Percentiles rank a stretch among this genome's conserved stretches.
phyloP scores from a whole-genome alignment of 1,284 basidiomycete species.

The Volvariella surrecta region DNA sequence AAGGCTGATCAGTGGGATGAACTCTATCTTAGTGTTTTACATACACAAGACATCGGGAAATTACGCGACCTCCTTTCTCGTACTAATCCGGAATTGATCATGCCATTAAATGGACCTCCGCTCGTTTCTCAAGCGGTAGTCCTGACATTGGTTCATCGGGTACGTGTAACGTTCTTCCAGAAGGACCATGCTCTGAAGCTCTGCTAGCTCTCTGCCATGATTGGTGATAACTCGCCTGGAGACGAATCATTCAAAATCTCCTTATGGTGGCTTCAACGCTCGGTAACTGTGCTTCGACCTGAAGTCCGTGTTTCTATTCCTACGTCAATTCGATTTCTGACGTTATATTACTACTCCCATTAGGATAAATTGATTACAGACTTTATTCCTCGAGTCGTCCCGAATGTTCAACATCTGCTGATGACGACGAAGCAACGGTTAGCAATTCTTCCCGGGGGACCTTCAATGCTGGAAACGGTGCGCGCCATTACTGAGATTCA shows the following conservation, averaged over 20 bases:
- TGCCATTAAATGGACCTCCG: constrained; percentile 60
- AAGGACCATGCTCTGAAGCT: constrained; percentile 8
- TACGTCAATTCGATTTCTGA: no score
- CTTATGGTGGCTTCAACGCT: constrained; percentile 78
- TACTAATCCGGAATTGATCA: constrained; percentile 68
- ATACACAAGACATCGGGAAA: constrained; percentile 62
- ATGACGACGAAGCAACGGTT: constrained; percentile 72
- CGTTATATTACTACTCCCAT: constrained; percentile 1
- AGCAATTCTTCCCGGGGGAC: constrained; percentile 62
- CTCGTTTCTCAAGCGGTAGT: constrained; percentile 76
- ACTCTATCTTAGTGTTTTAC: constrained; percentile 64
- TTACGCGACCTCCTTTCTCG: constrained; percentile 63
- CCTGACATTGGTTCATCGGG: constrained; percentile 70
- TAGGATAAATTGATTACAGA: constrained; percentile 75
- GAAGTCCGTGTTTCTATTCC: constrained; percentile 35
- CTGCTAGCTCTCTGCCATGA: constrained; percentile 54
- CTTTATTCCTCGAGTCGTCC: constrained; percentile 70
- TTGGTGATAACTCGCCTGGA: constrained; percentile 64
- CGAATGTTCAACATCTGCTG: constrained; percentile 65
- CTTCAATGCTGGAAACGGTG: constrained; percentile 55
- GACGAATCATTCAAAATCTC: constrained; percentile 74
- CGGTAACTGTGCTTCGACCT: constrained; percentile 58
- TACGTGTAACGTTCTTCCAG: constrained; percentile 27
- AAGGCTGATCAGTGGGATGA: constrained; percentile 75
- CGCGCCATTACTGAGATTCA: constrained; percentile 67